Base-by-base conservation (phyloP, 352 stramenopile genomes). In the Blastocystis sp. region DNA sequence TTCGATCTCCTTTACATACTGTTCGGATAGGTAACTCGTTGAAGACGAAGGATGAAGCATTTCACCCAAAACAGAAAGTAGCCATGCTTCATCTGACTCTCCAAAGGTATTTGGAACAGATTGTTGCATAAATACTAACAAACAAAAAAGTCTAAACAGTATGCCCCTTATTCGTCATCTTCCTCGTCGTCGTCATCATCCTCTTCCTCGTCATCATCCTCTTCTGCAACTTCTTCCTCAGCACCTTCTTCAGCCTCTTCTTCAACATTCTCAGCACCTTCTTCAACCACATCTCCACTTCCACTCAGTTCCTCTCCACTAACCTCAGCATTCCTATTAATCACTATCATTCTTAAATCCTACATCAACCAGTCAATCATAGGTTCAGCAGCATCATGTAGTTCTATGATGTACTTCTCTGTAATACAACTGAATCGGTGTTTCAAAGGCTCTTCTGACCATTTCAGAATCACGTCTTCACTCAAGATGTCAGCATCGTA, bases 401-500 rank as follows among this genome's bases (percentile, higher is more conserved):
- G 88, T 86, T 93, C 92, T 1, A 78, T 88, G 24, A 90, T 89
- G 74, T 92, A 90, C 21, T 94, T 91, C 24, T 92, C 90, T 43
- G 90, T 93, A 37, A 95, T 90, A 67, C 92, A 91, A 90, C 91
- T 94, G 90, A 94, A 92, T 1, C 91, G 91, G 78, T 93, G 92
- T 67, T 93, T 90, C 88, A 94, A 93, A 80, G 92, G 92, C 6
- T 91, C 88, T n/a, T 89, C 90, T 0, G 88, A 42, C 87, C 93
- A 94, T 0, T 90, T 88, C 5, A 94, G 89, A 19, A 92, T 91
- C 42, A 91, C 93, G 65, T 94, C 91, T 59, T 94, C 89, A 35
- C 92, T 92, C 86, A 94, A 93, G 77, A 94, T 92, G 69, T 94
- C 92, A 86, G 94, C 91, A 56, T 94, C 91, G 56, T 94, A 91